phyloP scores from a whole-genome alignment of 495 filamentous ascomycete species.

The Parathielavia hyrcaniae region DNA sequence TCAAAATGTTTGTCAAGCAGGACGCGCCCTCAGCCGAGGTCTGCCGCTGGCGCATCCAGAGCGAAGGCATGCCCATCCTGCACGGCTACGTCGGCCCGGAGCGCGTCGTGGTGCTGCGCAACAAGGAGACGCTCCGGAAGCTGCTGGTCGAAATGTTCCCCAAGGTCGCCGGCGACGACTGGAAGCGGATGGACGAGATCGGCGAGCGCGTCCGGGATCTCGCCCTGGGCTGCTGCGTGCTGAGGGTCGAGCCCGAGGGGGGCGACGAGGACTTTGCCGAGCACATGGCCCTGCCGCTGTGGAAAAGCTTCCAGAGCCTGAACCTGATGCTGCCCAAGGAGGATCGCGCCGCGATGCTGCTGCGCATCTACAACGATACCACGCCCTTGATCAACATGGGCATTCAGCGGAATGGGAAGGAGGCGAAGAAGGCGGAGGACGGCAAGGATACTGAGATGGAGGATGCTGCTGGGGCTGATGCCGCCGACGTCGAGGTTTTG shows the following conservation, averaged over 20 bases:
- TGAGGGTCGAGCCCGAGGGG: conserved; percentile 67
- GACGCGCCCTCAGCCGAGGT: conserved; percentile 78
- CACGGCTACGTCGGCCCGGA: conserved; percentile 80
- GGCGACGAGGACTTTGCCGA: conserved; percentile 66
- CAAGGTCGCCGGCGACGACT: conserved; percentile 60
- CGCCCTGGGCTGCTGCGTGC: conserved; percentile 84
- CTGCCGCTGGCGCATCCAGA: conserved; percentile 92
- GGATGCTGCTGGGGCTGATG: conserved; percentile 9
- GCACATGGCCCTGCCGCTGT: conserved; percentile 79
- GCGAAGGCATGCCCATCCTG: conserved; percentile 79
- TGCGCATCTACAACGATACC: conserved; percentile 82
- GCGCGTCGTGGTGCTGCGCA: conserved; percentile 64
- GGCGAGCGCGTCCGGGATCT: conserved; percentile 73
- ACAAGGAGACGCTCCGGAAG: conserved; percentile 66
- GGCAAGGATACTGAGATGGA: conserved; percentile 18
- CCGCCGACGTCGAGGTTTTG: conserved; percentile 4
- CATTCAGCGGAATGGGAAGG: conserved; percentile 40
- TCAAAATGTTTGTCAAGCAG: conserved; percentile 98
- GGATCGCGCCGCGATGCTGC: conserved; percentile 83
- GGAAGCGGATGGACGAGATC: conserved; percentile 77
- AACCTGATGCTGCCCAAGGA: conserved; percentile 98
- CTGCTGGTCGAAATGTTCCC: conserved; percentile 95
- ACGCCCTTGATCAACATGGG: conserved; percentile 60
- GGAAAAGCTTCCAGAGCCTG: conserved; percentile 77
- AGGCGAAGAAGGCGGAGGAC: conserved; percentile 10